Evolutionary conservation across 129 eudicot species (phyloP).

Genomic region (Helianthus tuberosus): DNA sequence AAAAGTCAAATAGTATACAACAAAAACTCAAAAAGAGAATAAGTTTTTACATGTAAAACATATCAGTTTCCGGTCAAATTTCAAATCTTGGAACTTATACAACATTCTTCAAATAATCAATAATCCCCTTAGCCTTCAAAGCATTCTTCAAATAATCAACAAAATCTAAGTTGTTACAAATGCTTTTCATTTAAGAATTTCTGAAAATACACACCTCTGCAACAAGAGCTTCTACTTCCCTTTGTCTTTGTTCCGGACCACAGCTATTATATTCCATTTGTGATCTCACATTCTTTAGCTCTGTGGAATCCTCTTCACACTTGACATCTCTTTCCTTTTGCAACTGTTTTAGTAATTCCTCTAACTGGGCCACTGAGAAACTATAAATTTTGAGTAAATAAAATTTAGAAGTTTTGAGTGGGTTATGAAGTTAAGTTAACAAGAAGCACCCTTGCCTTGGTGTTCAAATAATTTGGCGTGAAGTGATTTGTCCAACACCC

Average conservation of each 20-base stretch:
- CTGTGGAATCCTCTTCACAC: conserved; percentile 61
- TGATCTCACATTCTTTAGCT: conserved; percentile 60
- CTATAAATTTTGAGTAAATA: not conserved
- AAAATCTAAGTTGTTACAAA: too few relatives aligned
- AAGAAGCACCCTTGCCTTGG: conserved; percentile 71
- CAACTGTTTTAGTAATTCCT: conserved; percentile 28
- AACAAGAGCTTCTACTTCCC: conserved; percentile 56
- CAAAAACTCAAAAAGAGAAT: too few relatives aligned
- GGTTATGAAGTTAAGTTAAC: conserved; percentile 1
- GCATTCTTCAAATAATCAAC: too few relatives aligned
- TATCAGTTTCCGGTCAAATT: too few relatives aligned
- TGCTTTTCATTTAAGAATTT: too few relatives aligned
- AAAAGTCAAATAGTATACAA: too few relatives aligned
- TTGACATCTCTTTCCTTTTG: conserved; percentile 59
- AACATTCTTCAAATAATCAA: too few relatives aligned
- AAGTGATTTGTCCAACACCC: conserved; percentile 65
- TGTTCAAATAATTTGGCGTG: conserved; percentile 75
- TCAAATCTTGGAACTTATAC: too few relatives aligned
- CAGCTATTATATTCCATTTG: conserved; percentile 66
- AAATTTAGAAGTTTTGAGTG: not conserved
- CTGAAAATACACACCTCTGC: conserved; percentile 51
- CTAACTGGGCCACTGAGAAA: conserved; percentile 57
- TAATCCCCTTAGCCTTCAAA: too few relatives aligned
- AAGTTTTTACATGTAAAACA: too few relatives aligned
- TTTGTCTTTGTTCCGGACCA: conserved; percentile 54